Conservation (phyloP, 2,329 filamentous ascomycete species). For the Colletotrichum tropicale region DNA sequence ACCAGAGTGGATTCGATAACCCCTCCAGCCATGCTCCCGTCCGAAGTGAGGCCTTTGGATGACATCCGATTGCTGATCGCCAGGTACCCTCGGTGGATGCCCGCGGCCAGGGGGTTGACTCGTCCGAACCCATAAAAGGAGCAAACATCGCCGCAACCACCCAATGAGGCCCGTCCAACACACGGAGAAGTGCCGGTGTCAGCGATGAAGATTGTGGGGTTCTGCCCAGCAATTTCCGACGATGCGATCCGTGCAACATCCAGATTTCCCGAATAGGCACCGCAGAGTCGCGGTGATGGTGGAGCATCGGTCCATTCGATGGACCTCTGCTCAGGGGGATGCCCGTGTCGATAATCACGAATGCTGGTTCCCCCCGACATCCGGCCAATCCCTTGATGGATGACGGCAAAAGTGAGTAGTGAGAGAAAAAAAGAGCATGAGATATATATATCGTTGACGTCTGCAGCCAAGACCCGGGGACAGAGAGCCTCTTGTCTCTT, state of each 20-base stretch:
- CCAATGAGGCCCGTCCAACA: background rate
- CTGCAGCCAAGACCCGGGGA: background rate
- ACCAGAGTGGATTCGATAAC: background rate
- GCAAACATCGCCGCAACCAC: background rate
- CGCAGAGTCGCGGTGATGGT: background rate
- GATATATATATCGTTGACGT: background rate
- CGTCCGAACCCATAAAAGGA: background rate
- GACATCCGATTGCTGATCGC: background rate
- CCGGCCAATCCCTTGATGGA: background rate
- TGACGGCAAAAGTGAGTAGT: background rate
- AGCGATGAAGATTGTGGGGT: background rate
- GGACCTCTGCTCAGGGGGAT: background rate
- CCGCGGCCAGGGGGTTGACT: background rate
- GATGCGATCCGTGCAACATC: background rate
- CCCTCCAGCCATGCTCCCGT: background rate
- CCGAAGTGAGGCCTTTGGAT: background rate
- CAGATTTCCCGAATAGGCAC: background rate
- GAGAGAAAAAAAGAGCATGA: background rate
- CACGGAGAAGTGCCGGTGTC: background rate
- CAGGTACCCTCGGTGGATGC: background rate
- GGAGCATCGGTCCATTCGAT: background rate
- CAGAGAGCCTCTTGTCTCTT: background rate
- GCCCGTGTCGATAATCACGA: background rate
- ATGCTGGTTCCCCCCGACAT: background rate
- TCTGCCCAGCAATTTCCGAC: constrained; percentile 11